Evolutionary conservation across 352 stramenopile genomes (phyloP).

Genomic region (Phytophthora europaea): DNA sequence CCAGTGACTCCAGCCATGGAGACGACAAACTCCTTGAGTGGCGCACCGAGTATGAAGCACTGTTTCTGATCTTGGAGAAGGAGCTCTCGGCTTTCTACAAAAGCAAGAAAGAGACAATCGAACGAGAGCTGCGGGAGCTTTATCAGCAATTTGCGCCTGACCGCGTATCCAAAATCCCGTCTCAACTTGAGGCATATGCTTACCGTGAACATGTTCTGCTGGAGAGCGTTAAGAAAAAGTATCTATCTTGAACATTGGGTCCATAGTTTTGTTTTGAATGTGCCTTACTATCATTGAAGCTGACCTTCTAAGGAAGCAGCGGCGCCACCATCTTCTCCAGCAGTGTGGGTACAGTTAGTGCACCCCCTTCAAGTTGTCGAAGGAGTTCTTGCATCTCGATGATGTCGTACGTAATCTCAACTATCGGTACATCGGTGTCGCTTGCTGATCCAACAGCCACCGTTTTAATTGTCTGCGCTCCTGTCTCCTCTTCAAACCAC

Average conservation of each 20-base stretch:
- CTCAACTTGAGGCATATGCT: constrained; percentile 63
- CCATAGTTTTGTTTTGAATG: not conserved
- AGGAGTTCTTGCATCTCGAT: constrained; percentile 35
- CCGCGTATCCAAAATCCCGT: constrained; percentile 54
- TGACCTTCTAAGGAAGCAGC: constrained; percentile 21
- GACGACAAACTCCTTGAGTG: constrained; percentile 23
- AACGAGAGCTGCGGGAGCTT: constrained; percentile 44
- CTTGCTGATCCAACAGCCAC: constrained; percentile 2
- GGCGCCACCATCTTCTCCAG: constrained; percentile 16
- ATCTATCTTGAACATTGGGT: constrained; percentile 22
- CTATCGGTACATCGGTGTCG: constrained; percentile 1
- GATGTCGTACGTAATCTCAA: constrained; percentile 23
- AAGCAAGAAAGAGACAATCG: constrained; percentile 23
- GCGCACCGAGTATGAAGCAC: constrained; percentile 32
- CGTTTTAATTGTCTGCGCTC: constrained; percentile 27
- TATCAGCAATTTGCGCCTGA: constrained; percentile 66
- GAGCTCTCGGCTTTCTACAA: constrained; percentile 45
- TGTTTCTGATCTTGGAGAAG: constrained; percentile 45
- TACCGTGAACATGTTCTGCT: constrained; percentile 60
- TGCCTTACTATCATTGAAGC: not conserved
- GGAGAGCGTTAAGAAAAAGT: constrained; percentile 57
- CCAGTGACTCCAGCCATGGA: not conserved
- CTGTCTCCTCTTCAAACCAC: constrained; percentile 38
- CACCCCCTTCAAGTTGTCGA: constrained; percentile 29
- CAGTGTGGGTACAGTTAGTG: constrained; percentile 24